Conservation (phyloP, 2,329 filamentous ascomycete genomes). For the Penicillium sumatraense region DNA sequence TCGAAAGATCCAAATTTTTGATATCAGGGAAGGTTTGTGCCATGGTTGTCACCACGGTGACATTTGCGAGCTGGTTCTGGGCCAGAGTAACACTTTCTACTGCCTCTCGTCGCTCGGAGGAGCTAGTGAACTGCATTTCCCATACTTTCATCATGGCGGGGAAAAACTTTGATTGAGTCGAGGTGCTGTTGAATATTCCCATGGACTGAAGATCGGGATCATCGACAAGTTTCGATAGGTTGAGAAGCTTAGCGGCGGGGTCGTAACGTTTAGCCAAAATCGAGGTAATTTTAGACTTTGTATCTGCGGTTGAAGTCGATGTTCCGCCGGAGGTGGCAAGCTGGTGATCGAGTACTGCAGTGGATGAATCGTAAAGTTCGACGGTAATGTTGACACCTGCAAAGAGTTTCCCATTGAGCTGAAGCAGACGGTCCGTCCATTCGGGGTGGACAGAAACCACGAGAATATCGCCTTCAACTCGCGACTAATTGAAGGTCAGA, state of each 20-base stretch:
- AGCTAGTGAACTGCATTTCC: slow-evolving; percentile 73
- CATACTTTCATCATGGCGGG: slow-evolving; percentile 88
- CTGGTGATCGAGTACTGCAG: slow-evolving; percentile 25
- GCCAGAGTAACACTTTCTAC: slow-evolving; percentile 82
- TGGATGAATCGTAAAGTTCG: slow-evolving; percentile 51
- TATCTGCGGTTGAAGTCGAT: slow-evolving; percentile 59
- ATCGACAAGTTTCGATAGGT: slow-evolving; percentile 76
- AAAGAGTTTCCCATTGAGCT: slow-evolving; percentile 71
- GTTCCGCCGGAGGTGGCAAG: slow-evolving; percentile 35
- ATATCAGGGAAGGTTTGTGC: slow-evolving; percentile 81
- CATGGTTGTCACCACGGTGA: slow-evolving; percentile 73
- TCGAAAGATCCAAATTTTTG: slow-evolving; percentile 85
- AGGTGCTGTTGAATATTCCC: slow-evolving; percentile 74
- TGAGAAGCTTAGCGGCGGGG: slow-evolving; percentile 71
- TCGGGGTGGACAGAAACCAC: slow-evolving; percentile 69
- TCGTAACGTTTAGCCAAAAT: slow-evolving; percentile 79
- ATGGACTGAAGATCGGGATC: slow-evolving; percentile 74
- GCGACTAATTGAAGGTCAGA: slow-evolving; percentile 73
- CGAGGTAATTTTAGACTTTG: slow-evolving; percentile 69
- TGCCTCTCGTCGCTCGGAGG: slow-evolving; percentile 73
- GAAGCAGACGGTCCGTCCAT: slow-evolving; percentile 67
- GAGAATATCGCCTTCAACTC: slow-evolving; percentile 69
- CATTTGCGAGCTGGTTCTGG: slow-evolving; percentile 75
- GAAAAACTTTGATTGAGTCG: slow-evolving; percentile 84
- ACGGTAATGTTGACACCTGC: slow-evolving; percentile 65